Conservation (phyloP, 345 rosid species). For the Kandelia obovata region DNA sequence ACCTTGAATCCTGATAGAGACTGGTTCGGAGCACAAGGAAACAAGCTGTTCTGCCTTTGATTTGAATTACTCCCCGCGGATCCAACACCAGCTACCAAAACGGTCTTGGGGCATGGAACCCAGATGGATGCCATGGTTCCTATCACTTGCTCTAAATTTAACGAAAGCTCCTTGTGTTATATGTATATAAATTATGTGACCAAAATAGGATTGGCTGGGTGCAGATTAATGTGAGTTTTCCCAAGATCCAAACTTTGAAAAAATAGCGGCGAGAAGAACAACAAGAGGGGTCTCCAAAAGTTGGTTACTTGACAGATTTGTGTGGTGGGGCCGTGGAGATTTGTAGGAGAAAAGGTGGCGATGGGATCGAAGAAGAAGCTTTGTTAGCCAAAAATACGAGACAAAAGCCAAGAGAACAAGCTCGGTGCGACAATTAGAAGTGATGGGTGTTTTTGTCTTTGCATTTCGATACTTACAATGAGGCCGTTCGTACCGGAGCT, state of each 20-base stretch:
- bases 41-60: constrained; percentile 29
- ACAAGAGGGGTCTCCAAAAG: neutral
- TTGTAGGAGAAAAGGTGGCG: constrained; percentile 30
- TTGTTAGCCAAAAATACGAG: neutral
- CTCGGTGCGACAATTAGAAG: no score
- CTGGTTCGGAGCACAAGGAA: constrained; percentile 19
- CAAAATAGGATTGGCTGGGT: neutral
- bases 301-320: neutral
- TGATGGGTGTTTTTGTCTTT: no score
- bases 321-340: neutral
- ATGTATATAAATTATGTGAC: neutral
- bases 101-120: constrained; percentile 62
- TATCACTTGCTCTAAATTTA: neutral
- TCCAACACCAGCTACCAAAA: constrained; percentile 39
- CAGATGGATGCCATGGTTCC: constrained; percentile 60
- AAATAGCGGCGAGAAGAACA: neutral
- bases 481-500: no score
- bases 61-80: constrained; percentile 22
- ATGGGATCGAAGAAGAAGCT: constrained; percentile 32
- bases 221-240: neutral
- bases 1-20: constrained; percentile 46
- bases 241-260: neutral
- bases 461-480: no score
- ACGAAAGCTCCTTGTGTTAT: neutral
- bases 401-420: no score